phyloP scores from a whole-genome alignment of 176 grass and related monocot genomes.

The Secale cereale region DNA sequence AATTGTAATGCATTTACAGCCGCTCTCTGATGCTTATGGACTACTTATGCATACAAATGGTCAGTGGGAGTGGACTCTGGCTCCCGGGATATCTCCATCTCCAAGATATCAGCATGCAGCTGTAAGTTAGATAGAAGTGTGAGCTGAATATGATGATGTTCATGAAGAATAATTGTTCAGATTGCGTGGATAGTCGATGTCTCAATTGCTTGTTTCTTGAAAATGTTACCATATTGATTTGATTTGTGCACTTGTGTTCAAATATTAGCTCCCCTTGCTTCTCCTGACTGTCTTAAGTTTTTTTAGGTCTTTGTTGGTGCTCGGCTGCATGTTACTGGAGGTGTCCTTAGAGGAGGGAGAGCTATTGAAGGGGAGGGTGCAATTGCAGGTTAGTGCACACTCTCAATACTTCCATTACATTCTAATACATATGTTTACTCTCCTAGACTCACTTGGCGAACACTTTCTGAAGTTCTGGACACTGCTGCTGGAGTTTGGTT shows the following conservation, averaged over 20 bases:
- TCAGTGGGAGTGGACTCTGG: conserved; percentile 98
- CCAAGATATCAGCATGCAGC: conserved; percentile 98
- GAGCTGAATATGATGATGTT: conserved; percentile 25
- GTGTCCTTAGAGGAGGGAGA: conserved; percentile 94
- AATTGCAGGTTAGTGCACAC: conserved; percentile 65
- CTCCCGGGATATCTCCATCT: conserved; percentile 93
- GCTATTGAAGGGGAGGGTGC: conserved; percentile 88
- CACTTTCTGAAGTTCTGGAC: conserved; percentile 75
- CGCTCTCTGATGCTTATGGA: conserved; percentile 94
- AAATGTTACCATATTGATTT: conserved; percentile 16
- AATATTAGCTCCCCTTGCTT: conserved; percentile 30
- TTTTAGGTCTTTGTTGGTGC: conserved; percentile 92
- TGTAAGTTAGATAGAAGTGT: conserved; percentile 53
- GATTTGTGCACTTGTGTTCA: conserved; percentile 2
- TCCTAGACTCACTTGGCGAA: conserved; percentile 24
- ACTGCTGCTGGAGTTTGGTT: conserved; percentile 99
- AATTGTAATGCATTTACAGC: conserved; percentile 50
- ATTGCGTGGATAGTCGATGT: conserved; percentile 4
- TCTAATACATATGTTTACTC: conserved; percentile 19
- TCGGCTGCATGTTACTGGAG: conserved; percentile 97
- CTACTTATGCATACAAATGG: conserved; percentile 99
- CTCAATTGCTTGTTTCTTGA: conserved; percentile 15
- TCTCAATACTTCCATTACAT: not conserved
- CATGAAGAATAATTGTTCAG: not conserved
- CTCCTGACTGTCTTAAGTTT: conserved; percentile 38